Percentiles rank a stretch among this genome's conserved stretches.
phyloP scores from a whole-genome alignment of 2,329 filamentous ascomycete species.

The Clonostachys rosea region DNA sequence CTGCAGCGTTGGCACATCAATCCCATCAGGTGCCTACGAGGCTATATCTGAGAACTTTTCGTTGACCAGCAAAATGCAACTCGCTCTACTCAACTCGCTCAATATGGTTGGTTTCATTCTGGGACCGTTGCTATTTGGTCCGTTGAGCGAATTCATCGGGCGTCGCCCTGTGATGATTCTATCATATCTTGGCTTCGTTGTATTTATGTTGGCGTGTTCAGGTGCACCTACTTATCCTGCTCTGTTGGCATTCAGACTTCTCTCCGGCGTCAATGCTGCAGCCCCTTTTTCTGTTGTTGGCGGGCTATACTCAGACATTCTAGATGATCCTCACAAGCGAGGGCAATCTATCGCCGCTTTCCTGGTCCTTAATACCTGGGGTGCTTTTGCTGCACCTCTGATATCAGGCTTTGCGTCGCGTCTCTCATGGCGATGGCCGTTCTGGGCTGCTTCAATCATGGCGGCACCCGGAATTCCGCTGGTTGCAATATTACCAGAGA shows the following conservation, averaged over 20 bases:
- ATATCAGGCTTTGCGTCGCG: not conserved
- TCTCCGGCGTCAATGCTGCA: constrained; percentile 21
- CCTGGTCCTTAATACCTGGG: not conserved
- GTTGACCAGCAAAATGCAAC: not conserved
- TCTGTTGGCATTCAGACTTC: constrained; percentile 32
- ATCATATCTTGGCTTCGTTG: not conserved
- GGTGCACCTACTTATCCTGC: constrained; percentile 33
- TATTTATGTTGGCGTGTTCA: constrained; percentile 13
- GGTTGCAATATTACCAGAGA: not conserved
- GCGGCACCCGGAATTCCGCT: not conserved
- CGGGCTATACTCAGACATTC: constrained; percentile 22
- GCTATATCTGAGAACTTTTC: not conserved
- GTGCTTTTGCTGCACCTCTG: not conserved
- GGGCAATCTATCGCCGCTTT: not conserved
- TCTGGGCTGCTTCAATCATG: not conserved
- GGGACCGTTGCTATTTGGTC: not conserved
- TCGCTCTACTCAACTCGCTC: not conserved
- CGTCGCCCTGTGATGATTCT: not conserved
- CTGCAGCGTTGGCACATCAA: not conserved
- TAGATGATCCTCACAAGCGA: constrained; percentile 9
- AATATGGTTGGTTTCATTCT: not conserved
- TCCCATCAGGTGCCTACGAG: not conserved
- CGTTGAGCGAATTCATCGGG: not conserved
- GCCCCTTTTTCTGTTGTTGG: constrained; percentile 23
- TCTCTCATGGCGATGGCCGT: not conserved